phyloP scores from a whole-genome alignment of 768 basidiomycete genomes.

The Podaxis mareebaensis region DNA sequence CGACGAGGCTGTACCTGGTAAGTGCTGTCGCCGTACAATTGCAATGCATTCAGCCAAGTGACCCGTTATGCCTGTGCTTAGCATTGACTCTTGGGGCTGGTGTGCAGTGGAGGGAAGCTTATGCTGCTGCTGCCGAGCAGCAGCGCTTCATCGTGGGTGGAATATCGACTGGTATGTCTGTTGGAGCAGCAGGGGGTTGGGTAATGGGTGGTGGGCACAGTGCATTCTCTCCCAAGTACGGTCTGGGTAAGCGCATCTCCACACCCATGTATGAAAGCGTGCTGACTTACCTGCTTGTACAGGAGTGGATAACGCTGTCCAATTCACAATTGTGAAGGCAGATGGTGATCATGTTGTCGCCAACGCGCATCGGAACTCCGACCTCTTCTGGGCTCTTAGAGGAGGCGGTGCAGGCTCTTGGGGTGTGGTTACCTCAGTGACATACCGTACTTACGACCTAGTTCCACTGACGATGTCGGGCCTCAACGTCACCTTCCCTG shows the following conservation, averaged over 20 bases:
- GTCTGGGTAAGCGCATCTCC: slow-evolving; percentile 43
- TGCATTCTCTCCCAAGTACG: slow-evolving; percentile 36
- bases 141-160: slow-evolving; percentile 47
- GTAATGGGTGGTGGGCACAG: slow-evolving; percentile 49
- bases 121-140: slow-evolving; percentile 37
- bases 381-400: slow-evolving; percentile 56
- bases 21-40: slow-evolving; percentile 1
- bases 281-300: not conserved
- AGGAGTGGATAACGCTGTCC: slow-evolving; percentile 49
- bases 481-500: slow-evolving; percentile 31
- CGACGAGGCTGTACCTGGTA: slow-evolving; percentile 21
- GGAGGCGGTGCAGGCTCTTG: slow-evolving; percentile 53
- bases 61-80: not conserved
- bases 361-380: slow-evolving; percentile 40
- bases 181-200: slow-evolving; percentile 53
- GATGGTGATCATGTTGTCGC: slow-evolving; percentile 38
- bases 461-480: slow-evolving; percentile 31
- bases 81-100: slow-evolving; percentile 40
- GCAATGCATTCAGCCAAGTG: not conserved
- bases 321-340: slow-evolving; percentile 46
- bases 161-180: slow-evolving; percentile 35
- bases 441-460: slow-evolving; percentile 43
- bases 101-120: slow-evolving; percentile 47
- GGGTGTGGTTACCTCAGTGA: slow-evolving; percentile 48
- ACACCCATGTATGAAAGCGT: slow-evolving; percentile 30